phyloP scores from a whole-genome alignment of 331 rosid genomes.

The Malus hybrid region DNA sequence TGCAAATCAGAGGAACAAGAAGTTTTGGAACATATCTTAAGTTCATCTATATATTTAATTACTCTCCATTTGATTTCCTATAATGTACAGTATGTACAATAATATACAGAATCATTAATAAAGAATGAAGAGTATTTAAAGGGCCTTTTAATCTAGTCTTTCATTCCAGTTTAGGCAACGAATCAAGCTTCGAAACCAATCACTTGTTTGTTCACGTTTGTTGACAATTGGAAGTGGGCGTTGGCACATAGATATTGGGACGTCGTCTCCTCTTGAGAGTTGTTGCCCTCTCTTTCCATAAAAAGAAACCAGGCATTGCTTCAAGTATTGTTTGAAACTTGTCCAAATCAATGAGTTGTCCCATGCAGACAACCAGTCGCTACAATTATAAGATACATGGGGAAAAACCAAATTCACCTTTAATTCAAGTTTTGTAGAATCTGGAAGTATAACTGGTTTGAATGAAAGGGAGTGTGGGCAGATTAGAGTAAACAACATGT shows the following conservation, averaged over 20 bases:
- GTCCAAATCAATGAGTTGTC: constrained; percentile 11
- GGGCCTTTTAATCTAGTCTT: constrained; percentile 94
- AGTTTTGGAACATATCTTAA: too few relatives aligned
- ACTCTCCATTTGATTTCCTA: constrained; percentile 12
- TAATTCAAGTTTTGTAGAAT: constrained; percentile 83
- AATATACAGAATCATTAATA: constrained; percentile 23
- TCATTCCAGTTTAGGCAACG: constrained; percentile 99
- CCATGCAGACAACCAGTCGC: background rate
- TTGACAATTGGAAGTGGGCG: constrained; percentile 97
- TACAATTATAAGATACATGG: background rate
- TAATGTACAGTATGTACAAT: constrained; percentile 31
- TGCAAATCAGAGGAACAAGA: too few relatives aligned
- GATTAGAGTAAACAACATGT: constrained; percentile 98
- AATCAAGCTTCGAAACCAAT: constrained; percentile 97
- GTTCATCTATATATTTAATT: background rate
- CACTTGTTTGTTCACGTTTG: constrained; percentile 95
- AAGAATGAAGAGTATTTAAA: constrained; percentile 28
- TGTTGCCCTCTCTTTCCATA: constrained; percentile 99
- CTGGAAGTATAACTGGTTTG: constrained; percentile 98
- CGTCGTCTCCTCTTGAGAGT: constrained; percentile 93
- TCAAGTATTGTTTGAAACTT: constrained; percentile 91
- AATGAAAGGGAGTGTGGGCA: constrained; percentile 98
- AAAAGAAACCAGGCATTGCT: constrained; percentile 96
- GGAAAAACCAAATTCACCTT: constrained; percentile 50
- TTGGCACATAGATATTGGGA: constrained; percentile 76